Conservation (phyloP, 2,329 filamentous ascomycete genomes). For the Tolypocladium album region DNA sequence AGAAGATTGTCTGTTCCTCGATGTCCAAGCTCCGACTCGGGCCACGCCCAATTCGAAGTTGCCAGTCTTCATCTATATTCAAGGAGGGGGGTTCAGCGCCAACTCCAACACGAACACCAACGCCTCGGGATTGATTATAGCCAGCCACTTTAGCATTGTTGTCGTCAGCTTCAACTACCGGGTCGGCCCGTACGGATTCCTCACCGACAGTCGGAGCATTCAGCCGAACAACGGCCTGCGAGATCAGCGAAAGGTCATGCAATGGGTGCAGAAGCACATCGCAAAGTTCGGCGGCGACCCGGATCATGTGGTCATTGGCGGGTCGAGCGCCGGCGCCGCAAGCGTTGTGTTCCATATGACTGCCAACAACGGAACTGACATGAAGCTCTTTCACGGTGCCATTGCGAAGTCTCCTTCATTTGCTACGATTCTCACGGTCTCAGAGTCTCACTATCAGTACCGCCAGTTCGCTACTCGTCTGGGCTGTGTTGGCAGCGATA, state of each 20-base stretch:
- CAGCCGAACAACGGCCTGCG: slow-evolving; percentile 58
- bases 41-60: slow-evolving; percentile 38
- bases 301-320: slow-evolving; percentile 55
- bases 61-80: slow-evolving; percentile 51
- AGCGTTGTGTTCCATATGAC: slow-evolving; percentile 55
- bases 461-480: slow-evolving; percentile 33
- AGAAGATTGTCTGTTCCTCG: slow-evolving; percentile 62
- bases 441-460: slow-evolving; percentile 41
- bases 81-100: slow-evolving; percentile 50
- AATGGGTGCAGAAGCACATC: slow-evolving; percentile 62
- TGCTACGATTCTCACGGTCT: slow-evolving; percentile 32
- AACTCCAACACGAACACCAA: slow-evolving; percentile 43
- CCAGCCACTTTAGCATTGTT: slow-evolving; percentile 49
- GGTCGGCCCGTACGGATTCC: slow-evolving; percentile 63
- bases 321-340: slow-evolving; percentile 56
- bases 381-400: slow-evolving; percentile 38
- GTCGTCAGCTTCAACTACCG: slow-evolving; percentile 69
- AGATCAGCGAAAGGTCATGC: slow-evolving; percentile 57
- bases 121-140: slow-evolving; percentile 45
- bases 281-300: slow-evolving; percentile 58
- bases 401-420: slow-evolving; percentile 42
- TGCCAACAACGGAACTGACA: slow-evolving; percentile 37
- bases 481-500: slow-evolving; percentile 26
- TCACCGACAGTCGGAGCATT: slow-evolving; percentile 46
- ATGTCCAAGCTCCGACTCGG: slow-evolving; percentile 49